These are phyloP conservation scores for Phaeoacremonium minimum DNA, from an alignment of 2,329 filamentous ascomycete genomes.

Conservation along the genomic window DNA sequence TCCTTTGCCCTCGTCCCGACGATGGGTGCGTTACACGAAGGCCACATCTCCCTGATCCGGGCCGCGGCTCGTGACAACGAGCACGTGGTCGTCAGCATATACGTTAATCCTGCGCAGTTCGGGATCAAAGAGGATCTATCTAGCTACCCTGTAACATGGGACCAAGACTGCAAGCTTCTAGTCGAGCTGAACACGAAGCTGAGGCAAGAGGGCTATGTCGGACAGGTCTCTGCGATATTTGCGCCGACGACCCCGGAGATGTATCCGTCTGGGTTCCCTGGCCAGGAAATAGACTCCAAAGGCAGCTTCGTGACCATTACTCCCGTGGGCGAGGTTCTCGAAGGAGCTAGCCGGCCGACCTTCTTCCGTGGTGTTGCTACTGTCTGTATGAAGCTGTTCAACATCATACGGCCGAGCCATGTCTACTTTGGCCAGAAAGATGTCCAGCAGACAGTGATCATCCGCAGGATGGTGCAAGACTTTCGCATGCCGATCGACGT, in stretches of 20 bases:
- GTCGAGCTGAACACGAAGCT: slow-evolving; percentile 67
- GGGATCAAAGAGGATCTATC: slow-evolving; percentile 82
- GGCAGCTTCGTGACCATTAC: slow-evolving; percentile 92
- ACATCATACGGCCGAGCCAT: slow-evolving; percentile 70
- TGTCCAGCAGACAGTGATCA: slow-evolving; percentile 89
- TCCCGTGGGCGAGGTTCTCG: slow-evolving; percentile 74
- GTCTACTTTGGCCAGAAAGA: slow-evolving; percentile 98
- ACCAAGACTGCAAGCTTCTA: slow-evolving; percentile 55
- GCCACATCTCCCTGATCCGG: slow-evolving; percentile 82
- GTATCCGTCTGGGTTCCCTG: slow-evolving; percentile 79
- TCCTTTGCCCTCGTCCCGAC: slow-evolving; percentile 88
- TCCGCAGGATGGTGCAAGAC: slow-evolving; percentile 81
- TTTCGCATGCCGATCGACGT: slow-evolving; percentile 77
- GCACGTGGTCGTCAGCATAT: slow-evolving; percentile 85
- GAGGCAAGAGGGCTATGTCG: slow-evolving; percentile 55
- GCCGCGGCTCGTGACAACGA: slow-evolving; percentile 80
- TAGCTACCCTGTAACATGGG: slow-evolving; percentile 89
- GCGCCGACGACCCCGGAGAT: slow-evolving; percentile 78
- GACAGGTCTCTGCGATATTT: slow-evolving; percentile 78
- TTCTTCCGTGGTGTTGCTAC: slow-evolving; percentile 97
- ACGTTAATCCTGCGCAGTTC: slow-evolving; percentile 96
- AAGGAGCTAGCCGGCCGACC: slow-evolving; percentile 81
- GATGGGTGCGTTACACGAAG: slow-evolving; percentile 94
- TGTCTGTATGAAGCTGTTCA: slow-evolving; percentile 91
- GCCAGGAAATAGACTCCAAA: slow-evolving; percentile 66